Conservation (phyloP, 2,329 filamentous ascomycete species). For the Hypomyces rosellus region DNA sequence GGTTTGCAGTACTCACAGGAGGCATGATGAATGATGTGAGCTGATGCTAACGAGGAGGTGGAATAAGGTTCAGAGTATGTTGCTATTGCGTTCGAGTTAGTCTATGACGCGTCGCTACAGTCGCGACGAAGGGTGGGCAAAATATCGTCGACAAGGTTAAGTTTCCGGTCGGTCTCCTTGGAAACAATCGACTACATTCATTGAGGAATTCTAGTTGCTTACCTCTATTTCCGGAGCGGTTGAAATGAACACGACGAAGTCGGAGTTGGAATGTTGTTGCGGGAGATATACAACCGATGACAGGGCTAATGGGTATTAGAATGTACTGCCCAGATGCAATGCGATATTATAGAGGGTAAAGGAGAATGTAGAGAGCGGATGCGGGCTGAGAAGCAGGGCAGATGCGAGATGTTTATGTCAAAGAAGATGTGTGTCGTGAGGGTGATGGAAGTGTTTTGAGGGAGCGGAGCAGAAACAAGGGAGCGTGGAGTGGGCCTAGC, state of each 20-base stretch:
- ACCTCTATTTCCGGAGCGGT: conserved; percentile 31
- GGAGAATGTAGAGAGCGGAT: conserved; percentile 17
- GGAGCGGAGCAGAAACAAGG: conserved; percentile 25
- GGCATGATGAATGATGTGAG: conserved; percentile 27
- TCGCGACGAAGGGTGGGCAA: conserved; percentile 4
- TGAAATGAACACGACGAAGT: conserved; percentile 26
- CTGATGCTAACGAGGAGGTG: not conserved
- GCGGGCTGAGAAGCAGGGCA: conserved; percentile 20
- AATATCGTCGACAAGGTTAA: not conserved
- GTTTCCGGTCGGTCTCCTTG: too few relatives aligned
- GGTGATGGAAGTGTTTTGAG: conserved; percentile 33
- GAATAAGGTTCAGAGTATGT: conserved; percentile 2
- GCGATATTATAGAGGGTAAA: conserved; percentile 11
- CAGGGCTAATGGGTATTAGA: conserved; percentile 23
- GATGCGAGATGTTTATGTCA: conserved; percentile 30
- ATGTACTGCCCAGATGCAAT: conserved; percentile 17
- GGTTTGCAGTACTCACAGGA: conserved; percentile 24
- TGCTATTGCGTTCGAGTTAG: not conserved
- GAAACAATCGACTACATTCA: too few relatives aligned
- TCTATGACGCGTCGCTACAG: conserved; percentile 12
- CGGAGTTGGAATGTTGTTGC: conserved; percentile 32
- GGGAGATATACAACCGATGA: conserved; percentile 20
- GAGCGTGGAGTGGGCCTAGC: conserved; percentile 24
- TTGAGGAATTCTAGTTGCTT: conserved; percentile 23
- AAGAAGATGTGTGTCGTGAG: conserved; percentile 24